A percentile compares a stretch with the other conserved stretches of the same genome.
Conservation (phyloP, 768 basidiomycete species). For the Lactifluus subvellereus region DNA sequence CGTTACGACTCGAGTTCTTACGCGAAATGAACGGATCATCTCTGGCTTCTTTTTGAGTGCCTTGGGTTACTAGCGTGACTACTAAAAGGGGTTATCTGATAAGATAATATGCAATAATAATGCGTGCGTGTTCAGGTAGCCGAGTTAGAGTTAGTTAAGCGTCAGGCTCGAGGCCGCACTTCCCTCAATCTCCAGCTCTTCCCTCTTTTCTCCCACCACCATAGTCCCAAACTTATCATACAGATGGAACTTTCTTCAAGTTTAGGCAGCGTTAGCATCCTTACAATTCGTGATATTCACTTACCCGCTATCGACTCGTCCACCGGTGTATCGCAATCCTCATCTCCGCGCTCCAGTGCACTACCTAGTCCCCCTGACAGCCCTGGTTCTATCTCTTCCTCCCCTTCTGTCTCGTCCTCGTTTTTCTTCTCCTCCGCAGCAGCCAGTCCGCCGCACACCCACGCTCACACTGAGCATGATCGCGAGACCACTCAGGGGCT, state of each 20-base stretch:
- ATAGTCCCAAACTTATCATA: background rate
- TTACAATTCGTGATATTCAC: slow-evolving; percentile 19
- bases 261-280: slow-evolving; percentile 15
- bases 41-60: too few species aligned
- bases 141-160: background rate
- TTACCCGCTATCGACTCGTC: slow-evolving; percentile 5
- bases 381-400: slow-evolving; percentile 59
- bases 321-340: slow-evolving; percentile 35
- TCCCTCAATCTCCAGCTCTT: background rate
- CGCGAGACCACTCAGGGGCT: slow-evolving; percentile 43
- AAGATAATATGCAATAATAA: slow-evolving; percentile 5
- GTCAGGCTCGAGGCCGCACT: background rate
- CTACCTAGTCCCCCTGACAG: slow-evolving; percentile 58
- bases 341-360: slow-evolving; percentile 42
- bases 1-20: too few species aligned
- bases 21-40: too few species aligned
- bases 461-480: slow-evolving; percentile 37
- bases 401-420: slow-evolving; percentile 66
- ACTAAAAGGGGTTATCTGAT: background rate
- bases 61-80: too few species aligned
- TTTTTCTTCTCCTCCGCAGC: slow-evolving; percentile 77
- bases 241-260: slow-evolving; percentile 18
- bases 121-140: background rate
- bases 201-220: background rate
- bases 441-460: slow-evolving; percentile 54